These are phyloP conservation scores for Kodamaea derodonti DNA, from an alignment of 1,139 yeast genomes.

Conservation along the genomic window DNA sequence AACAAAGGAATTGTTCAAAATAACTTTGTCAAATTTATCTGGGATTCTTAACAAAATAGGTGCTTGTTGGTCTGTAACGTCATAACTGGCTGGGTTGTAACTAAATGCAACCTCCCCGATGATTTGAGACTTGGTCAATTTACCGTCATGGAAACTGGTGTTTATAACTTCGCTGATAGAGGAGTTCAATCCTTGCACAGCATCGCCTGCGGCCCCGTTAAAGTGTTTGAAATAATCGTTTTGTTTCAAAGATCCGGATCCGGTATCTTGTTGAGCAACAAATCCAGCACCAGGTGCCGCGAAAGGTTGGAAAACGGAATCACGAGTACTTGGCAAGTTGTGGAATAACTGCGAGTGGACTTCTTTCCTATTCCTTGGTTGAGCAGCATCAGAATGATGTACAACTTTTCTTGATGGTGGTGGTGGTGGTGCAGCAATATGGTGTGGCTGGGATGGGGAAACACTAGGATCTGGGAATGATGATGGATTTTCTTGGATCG, in stretches of 20 bases:
- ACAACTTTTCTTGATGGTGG: conserved; percentile 69
- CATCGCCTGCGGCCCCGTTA: conserved; percentile 30
- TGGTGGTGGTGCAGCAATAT: conserved; percentile 37
- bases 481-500: conserved; percentile 5
- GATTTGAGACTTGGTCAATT: conserved; percentile 51
- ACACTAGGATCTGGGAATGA: conserved; percentile 6
- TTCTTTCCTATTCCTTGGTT: conserved; percentile 33
- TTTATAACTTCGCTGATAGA: conserved; percentile 80
- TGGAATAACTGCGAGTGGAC: conserved; percentile 55
- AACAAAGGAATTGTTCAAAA: conserved; percentile 43
- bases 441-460: conserved; percentile 8
- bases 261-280: conserved; percentile 22
- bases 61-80: conserved; percentile 8
- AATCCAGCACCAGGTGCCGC: conserved; percentile 11
- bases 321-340: conserved; percentile 43
- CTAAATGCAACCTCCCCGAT: conserved; percentile 81
- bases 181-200: conserved; percentile 62
- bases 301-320: conserved; percentile 24
- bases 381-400: conserved; percentile 18
- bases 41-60: conserved; percentile 30
- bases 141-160: conserved; percentile 68
- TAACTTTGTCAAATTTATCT: conserved; percentile 28
- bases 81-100: conserved; percentile 35
- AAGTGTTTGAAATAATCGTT: conserved; percentile 43
- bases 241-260: conserved; percentile 21